These are phyloP conservation scores for Dendrobium huoshanense DNA, from an alignment of 106 monocot species.

Conservation along the genomic window DNA sequence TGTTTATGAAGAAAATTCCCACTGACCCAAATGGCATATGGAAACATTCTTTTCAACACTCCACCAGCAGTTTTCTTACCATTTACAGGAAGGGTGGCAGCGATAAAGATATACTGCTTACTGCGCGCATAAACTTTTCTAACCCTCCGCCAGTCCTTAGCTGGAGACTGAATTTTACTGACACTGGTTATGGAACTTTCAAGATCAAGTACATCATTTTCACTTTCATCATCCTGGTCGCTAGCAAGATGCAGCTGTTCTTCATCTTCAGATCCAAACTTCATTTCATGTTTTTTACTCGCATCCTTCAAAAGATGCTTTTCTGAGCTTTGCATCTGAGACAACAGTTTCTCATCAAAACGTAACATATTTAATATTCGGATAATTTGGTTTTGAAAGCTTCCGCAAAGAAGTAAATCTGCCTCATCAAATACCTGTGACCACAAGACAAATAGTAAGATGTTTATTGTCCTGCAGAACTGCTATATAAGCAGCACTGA, in stretches of 20 bases:
- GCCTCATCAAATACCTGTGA: constrained; percentile 97
- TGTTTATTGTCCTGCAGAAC: not conserved
- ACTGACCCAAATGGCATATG: constrained; percentile 77
- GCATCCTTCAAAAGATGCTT: constrained; percentile 8
- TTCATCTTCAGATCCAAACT: constrained; percentile 23
- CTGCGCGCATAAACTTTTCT: constrained; percentile 80
- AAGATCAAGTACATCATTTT: constrained; percentile 9
- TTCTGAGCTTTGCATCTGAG: constrained; percentile 31
- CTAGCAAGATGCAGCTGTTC: not conserved
- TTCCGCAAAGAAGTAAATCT: constrained; percentile 98
- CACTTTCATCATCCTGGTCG: constrained; percentile 19
- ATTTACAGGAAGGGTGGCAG: constrained; percentile 87
- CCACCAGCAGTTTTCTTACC: constrained; percentile 98
- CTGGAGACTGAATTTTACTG: not conserved
- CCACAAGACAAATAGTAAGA: not conserved
- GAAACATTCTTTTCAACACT: constrained; percentile 85
- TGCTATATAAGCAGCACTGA: not conserved
- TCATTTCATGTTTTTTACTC: constrained; percentile 6
- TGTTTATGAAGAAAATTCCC: constrained; percentile 89
- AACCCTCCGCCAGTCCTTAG: constrained; percentile 78
- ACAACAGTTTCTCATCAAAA: constrained; percentile 82
- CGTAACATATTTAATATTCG: constrained; percentile 89
- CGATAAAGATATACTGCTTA: constrained; percentile 96
- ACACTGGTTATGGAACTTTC: constrained; percentile 15
- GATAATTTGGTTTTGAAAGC: constrained; percentile 87